Base-by-base conservation (phyloP, 1,284 basidiomycete species). In the Singerocomus inundabilis region DNA sequence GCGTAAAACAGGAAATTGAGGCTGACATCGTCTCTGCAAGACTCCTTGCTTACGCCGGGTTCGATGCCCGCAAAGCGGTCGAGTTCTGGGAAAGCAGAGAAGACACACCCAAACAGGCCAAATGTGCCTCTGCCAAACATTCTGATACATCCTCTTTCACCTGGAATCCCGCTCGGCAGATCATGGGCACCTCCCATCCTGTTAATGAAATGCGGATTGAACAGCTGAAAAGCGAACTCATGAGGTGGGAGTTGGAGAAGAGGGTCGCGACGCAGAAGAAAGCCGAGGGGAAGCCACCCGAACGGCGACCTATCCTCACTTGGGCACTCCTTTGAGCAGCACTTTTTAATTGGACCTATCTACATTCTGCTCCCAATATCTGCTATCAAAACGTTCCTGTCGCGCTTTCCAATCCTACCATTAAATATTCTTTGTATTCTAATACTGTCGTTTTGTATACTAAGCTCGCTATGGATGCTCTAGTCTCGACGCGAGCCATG, bases 11-110 rank as follows among this genome's bases (percentile, higher is more conserved):
- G 64, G 92, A 93, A 67, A 81, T 88, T 32, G 93, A 95, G 66
- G 93, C 93, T 2, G 93, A 95, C 66, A 71, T 92, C n/a, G 89
- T 93, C 18, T 93, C 90, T 11, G 78, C 86, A 9, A 88, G 91
- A 54, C 71, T 94, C n/a, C 79, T 96, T 15, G 89, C 93, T 0
- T 81, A 92, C 63, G 88, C 92, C 0, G 90, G 91, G 5, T 95
- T 85, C 62, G 88, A 94, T 68, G 86, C 92, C 9, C 80, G 84
- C 29, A 73, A 78, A 41, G 84, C 89, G 6, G 76, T 90, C 37
- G 72, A 70, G 28, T 92, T 91, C 67, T 91, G 89, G 89, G 82
- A 89, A 64, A 68, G 72, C 34, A 70, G 77, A 26, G 59, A 68
- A 15, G 68, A 71, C 18, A 49, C 56, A 0, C 59, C 66, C 4